These are phyloP conservation scores for Cutaneotrichosporon sp. DNA, from an alignment of 1,284 basidiomycete genomes.

Conservation along the genomic window DNA sequence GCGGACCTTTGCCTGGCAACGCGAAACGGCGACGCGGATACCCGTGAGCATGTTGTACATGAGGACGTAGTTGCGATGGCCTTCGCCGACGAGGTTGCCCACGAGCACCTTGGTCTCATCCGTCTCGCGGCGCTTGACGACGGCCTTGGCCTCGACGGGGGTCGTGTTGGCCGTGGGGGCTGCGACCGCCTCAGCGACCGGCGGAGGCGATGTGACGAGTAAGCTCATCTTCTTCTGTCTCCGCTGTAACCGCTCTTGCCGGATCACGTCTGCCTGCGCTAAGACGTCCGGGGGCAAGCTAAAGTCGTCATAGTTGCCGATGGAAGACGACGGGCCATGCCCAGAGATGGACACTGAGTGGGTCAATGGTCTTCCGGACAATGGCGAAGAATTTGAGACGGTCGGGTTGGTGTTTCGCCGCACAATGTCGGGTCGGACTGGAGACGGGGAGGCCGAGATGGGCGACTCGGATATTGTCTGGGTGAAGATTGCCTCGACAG, in stretches of 20 bases:
- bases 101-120: conserved; percentile 62
- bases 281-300: conserved; percentile 59
- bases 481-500: neutral
- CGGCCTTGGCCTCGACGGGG: neutral
- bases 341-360: conserved; percentile 10
- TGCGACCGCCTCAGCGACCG: neutral
- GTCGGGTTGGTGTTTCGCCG: conserved; percentile 37
- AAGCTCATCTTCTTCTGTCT: conserved; percentile 52
- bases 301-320: conserved; percentile 6
- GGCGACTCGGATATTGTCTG: neutral
- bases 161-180: conserved; percentile 45
- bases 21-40: conserved; percentile 88
- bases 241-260: conserved; percentile 64
- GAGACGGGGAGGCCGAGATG: neutral
- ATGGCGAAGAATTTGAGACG: conserved; percentile 8
- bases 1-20: conserved; percentile 92
- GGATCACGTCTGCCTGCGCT: conserved; percentile 73
- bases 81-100: conserved; percentile 93
- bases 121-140: conserved; percentile 12
- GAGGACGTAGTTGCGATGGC: conserved; percentile 94
- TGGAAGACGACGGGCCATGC: neutral
- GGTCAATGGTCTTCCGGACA: conserved; percentile 1
- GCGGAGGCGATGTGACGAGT: neutral
- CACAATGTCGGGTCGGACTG: conserved; percentile 19
- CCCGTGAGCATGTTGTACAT: conserved; percentile 99